These are phyloP conservation scores for Aspergillus hiratsukae DNA, from an alignment of 2,329 filamentous ascomycete species.

Conservation along the genomic window DNA sequence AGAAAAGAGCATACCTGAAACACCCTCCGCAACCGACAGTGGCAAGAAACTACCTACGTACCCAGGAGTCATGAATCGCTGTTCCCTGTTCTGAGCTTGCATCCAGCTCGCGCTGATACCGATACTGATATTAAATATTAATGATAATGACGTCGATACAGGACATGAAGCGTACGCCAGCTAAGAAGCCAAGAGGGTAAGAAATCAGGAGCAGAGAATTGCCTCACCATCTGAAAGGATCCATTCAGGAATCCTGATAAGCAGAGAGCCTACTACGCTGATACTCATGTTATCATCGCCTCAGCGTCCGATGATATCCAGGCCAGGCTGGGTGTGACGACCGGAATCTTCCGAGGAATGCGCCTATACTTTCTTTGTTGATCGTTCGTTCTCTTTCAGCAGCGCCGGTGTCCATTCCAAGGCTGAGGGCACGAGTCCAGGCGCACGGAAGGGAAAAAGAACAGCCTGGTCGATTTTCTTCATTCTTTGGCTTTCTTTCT, in stretches of 20 bases:
- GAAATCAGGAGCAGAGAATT: not conserved
- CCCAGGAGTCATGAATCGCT: too few species aligned
- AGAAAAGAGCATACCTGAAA: too few species aligned
- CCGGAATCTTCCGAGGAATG: slow-evolving; percentile 19
- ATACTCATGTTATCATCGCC: not conserved
- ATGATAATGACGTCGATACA: too few species aligned
- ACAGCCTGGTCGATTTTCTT: not conserved
- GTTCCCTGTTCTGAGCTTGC: too few species aligned
- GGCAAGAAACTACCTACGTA: too few species aligned
- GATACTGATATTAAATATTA: too few species aligned
- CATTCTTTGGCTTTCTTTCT: not conserved
- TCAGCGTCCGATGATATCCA: not conserved
- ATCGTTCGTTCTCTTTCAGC: not conserved
- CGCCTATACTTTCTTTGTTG: slow-evolving; percentile 11
- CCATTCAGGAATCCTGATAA: too few species aligned
- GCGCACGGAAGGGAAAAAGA: not conserved
- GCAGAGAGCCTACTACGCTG: not conserved
- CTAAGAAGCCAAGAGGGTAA: not conserved
- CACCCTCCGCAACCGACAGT: too few species aligned
- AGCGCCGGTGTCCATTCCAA: not conserved
- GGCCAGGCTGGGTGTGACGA: not conserved
- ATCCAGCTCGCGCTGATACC: too few species aligned
- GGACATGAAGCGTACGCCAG: too few species aligned
- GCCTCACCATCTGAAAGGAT: not conserved
- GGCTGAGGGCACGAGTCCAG: not conserved